Evolutionary conservation across 495 filamentous ascomycete species (phyloP), one percentile per base, ranked within the genome.

Genomic region (Penicillium verhagenii): DNA sequence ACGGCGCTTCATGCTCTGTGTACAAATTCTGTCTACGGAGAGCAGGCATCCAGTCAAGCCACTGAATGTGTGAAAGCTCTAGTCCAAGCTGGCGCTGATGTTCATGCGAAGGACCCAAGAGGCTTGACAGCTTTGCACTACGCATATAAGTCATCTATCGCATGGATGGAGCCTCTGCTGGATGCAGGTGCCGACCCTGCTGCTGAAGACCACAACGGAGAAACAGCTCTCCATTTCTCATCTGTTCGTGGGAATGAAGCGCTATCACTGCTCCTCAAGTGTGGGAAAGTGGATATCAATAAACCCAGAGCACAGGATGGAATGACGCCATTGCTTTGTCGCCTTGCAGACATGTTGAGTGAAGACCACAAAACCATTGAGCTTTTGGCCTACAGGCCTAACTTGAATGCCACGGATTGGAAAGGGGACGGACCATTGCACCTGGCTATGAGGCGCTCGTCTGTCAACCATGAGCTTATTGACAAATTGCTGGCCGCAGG

Each of bases 1-100:
- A 44, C 42, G 10, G 42, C 42, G 11, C 42, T 44, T 26, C 42
- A 44, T 44, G 42, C 42, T 44, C 20, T 44, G 42, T 44, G 42
- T 26, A 44, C 0, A n/a, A 25, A 14, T 3, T 24, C 42, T 26
- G 42, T 4, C 9, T 14, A 1, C 11, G 21, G 11, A 13, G 21
- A n/a, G n/a, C 2, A 44, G 13, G 42, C 19, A 1, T 25, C 1
- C 11, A n/a, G 21, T 23, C 20, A 25, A 13, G 8, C 20, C 42
- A 13, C 42, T n/a, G 42, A 44, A 25, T 44, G 42, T 44, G 42
- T 44, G 21, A 44, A 44, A 14, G 20, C 21, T 44, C 42, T 44
- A 1, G 2, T 44, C 7, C 1, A 44, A 25, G 42, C 42, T 44
- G 42, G 42, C 6, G 3, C 21, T 3, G 21, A 44, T n/a, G 42